Percentiles rank a stretch among this genome's conserved stretches.
phyloP scores from a whole-genome alignment of 2,329 filamentous ascomycete genomes.

The Botrytis fabae region DNA sequence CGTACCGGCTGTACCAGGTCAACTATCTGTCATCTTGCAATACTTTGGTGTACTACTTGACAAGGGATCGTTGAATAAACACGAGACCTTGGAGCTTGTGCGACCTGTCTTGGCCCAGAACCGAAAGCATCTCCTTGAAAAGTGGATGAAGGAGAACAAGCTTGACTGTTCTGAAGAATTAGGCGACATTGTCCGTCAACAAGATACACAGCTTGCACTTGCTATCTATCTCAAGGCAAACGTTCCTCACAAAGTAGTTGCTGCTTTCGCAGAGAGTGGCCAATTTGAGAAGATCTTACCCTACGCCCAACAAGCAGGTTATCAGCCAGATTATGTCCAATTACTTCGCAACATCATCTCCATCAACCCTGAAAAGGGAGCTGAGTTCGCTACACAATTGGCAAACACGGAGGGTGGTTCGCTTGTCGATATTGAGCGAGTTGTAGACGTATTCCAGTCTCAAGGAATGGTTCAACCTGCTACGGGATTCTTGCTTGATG shows the following conservation, averaged over 20 bases:
- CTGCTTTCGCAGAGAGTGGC: constrained; percentile 90
- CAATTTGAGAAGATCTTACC: constrained; percentile 97
- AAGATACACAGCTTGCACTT: constrained; percentile 86
- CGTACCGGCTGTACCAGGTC: constrained; percentile 74
- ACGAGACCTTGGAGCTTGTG: constrained; percentile 92
- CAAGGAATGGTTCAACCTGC: constrained; percentile 98
- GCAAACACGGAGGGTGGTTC: constrained; percentile 86
- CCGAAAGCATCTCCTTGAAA: constrained; percentile 92
- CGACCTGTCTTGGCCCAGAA: constrained; percentile 90
- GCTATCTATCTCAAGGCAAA: constrained; percentile 90
- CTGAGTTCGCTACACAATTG: constrained; percentile 90
- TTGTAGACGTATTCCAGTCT: constrained; percentile 96
- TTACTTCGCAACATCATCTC: constrained; percentile 81
- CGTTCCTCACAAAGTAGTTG: constrained; percentile 89
- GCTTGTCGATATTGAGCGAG: constrained; percentile 87
- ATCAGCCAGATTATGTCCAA: constrained; percentile 92
- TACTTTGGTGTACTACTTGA: constrained; percentile 98
- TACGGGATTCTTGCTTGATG: constrained; percentile 96
- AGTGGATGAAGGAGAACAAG: constrained; percentile 97
- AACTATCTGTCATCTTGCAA: constrained; percentile 92
- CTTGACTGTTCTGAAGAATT: constrained; percentile 94
- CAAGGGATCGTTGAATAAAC: constrained; percentile 88
- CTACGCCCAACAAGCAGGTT: constrained; percentile 81
- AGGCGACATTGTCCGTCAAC: constrained; percentile 86
- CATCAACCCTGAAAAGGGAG: constrained; percentile 87